A percentile compares a stretch with the other conserved stretches of the same genome.
phyloP scores from a whole-genome alignment of 768 basidiomycete species.

The Psilocybe cubensis region DNA sequence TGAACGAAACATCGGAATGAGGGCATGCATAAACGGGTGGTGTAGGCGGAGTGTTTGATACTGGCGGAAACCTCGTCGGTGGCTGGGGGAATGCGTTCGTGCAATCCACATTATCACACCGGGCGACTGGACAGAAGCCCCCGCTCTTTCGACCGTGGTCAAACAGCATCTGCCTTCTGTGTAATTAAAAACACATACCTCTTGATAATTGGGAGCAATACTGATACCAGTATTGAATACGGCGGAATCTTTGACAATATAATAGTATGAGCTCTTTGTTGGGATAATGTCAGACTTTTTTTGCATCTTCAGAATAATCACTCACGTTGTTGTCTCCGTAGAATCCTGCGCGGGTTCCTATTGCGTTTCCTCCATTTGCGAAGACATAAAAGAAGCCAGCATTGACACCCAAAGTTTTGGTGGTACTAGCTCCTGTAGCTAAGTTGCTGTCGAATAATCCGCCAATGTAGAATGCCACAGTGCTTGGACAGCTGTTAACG shows the following conservation, averaged over 20 bases:
- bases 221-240: conserved; percentile 36
- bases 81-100: conserved; percentile 28
- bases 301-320: not conserved
- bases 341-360: conserved; percentile 27
- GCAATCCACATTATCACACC: conserved; percentile 27
- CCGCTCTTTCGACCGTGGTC: conserved; percentile 5
- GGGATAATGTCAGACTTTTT: not conserved
- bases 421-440: conserved; percentile 13
- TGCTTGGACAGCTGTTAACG: conserved; percentile 24
- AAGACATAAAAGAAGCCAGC: conserved; percentile 25
- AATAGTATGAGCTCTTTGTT: conserved; percentile 24
- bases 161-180: not conserved
- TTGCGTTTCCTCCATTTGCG: conserved; percentile 21
- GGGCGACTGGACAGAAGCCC: conserved; percentile 27
- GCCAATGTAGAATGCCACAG: conserved; percentile 22
- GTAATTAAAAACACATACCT: conserved; percentile 16
- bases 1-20: conserved; percentile 17
- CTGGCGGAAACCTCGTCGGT: conserved; percentile 29
- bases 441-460: conserved; percentile 16
- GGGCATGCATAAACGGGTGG: conserved; percentile 25
- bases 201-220: conserved; percentile 26
- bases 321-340: conserved; percentile 11
- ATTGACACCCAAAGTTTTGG: conserved; percentile 9
- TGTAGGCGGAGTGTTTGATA: conserved; percentile 13
- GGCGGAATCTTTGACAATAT: conserved; percentile 31